Conservation (phyloP, 163 green algal species). For the Chlamydomonas reinhardtii region DNA sequence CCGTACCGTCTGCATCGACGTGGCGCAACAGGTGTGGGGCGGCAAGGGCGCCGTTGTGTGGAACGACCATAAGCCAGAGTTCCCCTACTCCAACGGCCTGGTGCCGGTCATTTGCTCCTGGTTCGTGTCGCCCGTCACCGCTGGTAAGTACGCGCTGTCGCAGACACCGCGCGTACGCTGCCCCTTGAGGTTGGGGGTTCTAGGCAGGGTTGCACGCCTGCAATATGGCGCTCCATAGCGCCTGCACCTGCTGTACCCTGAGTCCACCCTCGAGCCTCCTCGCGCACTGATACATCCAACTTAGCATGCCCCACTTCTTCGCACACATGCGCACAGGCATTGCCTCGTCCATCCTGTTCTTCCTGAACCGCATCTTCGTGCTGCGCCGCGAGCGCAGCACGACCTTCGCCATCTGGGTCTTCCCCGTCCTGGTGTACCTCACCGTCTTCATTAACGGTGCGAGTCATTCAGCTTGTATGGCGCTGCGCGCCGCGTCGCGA, state of each 20-base stretch:
- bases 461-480: too few species aligned
- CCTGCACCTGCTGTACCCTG: too few species aligned
- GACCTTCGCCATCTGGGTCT: conserved; percentile 22
- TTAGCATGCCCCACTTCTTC: too few species aligned
- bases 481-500: too few species aligned
- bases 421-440: conserved; percentile 41
- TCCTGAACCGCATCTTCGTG: conserved; percentile 11
- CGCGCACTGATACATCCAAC: too few species aligned
- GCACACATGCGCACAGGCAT: neutral
- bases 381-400: conserved; percentile 58
- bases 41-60: conserved; percentile 69
- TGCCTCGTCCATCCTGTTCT: conserved; percentile 26
- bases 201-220: too few species aligned
- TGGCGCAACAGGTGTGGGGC: conserved; percentile 31
- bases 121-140: conserved; percentile 28
- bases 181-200: too few species aligned
- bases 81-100: conserved; percentile 50
- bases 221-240: too few species aligned
- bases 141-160: too few species aligned
- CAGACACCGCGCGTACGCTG: too few species aligned
- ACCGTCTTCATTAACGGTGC: conserved; percentile 52
- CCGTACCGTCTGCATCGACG: too few species aligned
- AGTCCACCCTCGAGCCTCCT: too few species aligned
- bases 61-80: conserved; percentile 37
- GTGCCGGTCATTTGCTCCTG: conserved; percentile 64